Percentiles rank a stretch among this genome's conserved stretches.
Conservation (phyloP, 2,329 filamentous ascomycete genomes). For the Cladophialophora yegresii region DNA sequence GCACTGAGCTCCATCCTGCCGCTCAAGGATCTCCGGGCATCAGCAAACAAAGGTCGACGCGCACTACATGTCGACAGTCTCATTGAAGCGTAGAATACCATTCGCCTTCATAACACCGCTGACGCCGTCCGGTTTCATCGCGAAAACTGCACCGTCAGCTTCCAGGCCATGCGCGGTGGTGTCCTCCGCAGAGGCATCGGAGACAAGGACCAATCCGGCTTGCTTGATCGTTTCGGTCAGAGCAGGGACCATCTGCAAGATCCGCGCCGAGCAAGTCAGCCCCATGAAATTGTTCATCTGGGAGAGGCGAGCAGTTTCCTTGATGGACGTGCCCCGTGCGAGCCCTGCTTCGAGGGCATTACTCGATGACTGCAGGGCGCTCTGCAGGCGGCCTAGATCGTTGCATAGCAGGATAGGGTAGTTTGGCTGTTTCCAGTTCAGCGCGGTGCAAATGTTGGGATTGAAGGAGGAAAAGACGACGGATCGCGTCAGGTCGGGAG, state of each 20-base stretch:
- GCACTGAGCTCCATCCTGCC: neutral
- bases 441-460: slow-evolving; percentile 80
- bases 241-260: slow-evolving; percentile 89
- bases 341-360: slow-evolving; percentile 23
- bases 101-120: slow-evolving; percentile 84
- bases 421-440: slow-evolving; percentile 99
- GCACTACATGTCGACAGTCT: slow-evolving; percentile 74
- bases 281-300: slow-evolving; percentile 99
- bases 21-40: neutral
- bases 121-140: slow-evolving; percentile 72
- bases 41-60: neutral
- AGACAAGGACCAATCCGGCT: slow-evolving; percentile 86
- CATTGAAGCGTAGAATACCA: slow-evolving; percentile 88
- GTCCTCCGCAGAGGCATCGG: slow-evolving; percentile 72
- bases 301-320: slow-evolving; percentile 89
- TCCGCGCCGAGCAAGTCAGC: slow-evolving; percentile 80
- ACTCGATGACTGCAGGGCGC: slow-evolving; percentile 51
- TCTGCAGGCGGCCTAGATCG: slow-evolving; percentile 65
- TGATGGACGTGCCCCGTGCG: slow-evolving; percentile 69
- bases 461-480: slow-evolving; percentile 96
- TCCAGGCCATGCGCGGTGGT: slow-evolving; percentile 27
- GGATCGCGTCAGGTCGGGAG: slow-evolving; percentile 74
- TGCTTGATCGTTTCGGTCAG: slow-evolving; percentile 93
- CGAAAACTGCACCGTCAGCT: slow-evolving; percentile 45
- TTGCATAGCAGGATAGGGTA: slow-evolving; percentile 95